Percentiles rank a stretch among this genome's conserved stretches.
phyloP scores from a whole-genome alignment of 139 green algal genomes.

The Ostreobium quekettii region DNA sequence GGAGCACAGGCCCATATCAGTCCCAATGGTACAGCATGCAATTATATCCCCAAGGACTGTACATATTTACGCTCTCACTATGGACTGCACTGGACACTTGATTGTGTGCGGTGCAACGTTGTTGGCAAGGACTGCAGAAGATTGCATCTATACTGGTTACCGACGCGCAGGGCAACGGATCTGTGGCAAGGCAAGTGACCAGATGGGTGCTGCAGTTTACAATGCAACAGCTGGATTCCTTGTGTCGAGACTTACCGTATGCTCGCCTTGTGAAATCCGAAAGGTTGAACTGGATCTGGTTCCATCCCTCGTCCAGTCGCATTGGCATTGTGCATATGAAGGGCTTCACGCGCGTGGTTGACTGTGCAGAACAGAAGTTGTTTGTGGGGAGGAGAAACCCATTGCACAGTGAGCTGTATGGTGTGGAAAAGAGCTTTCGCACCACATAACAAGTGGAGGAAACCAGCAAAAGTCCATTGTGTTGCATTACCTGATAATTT shows the following conservation, averaged over 20 bases:
- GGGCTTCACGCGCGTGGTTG: slow-evolving; percentile 85
- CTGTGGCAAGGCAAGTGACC: background rate
- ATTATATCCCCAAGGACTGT: no score
- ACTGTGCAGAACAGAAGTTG: slow-evolving; percentile 41
- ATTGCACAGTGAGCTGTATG: background rate
- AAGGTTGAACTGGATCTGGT: slow-evolving; percentile 96
- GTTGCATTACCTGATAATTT: slow-evolving; percentile 96
- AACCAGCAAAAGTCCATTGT: slow-evolving; percentile 2
- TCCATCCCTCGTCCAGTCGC: slow-evolving; percentile 93
- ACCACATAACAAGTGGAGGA: background rate
- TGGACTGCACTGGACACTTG: no score
- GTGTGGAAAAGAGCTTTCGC: no score
- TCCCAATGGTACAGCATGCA: no score
- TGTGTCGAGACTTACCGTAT: slow-evolving; percentile 58
- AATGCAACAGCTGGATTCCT: background rate
- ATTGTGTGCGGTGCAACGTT: no score
- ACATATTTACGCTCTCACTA: no score
- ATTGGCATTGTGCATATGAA: slow-evolving; percentile 98
- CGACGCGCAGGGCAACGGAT: background rate
- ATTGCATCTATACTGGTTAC: no score
- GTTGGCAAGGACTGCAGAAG: no score
- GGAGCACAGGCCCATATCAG: no score
- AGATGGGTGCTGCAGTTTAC: background rate
- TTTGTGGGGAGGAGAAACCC: background rate
- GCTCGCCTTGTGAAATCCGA: slow-evolving; percentile 83